A percentile compares a stretch with the other conserved stretches of the same genome.
These are phyloP conservation scores for Malus sieversii DNA, from an alignment of 306 rosid genomes.

Conservation along the genomic window DNA sequence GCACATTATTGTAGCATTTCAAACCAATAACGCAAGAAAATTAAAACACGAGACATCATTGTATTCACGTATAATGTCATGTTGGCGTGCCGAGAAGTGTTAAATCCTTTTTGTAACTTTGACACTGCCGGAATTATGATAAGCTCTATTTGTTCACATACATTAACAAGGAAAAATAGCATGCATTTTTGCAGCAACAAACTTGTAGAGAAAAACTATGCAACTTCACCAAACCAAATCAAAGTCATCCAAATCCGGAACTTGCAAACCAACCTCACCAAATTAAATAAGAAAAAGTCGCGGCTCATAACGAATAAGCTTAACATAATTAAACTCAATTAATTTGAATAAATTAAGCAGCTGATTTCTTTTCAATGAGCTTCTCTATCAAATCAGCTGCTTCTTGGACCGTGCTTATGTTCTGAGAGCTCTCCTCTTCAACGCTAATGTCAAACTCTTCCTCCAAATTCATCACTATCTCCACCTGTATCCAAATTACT, in stretches of 20 bases:
- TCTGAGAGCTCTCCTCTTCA: conserved; percentile 38
- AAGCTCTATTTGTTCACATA: background rate
- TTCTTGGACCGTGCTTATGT: conserved; percentile 38
- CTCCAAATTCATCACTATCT: conserved; percentile 38
- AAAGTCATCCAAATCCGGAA: background rate
- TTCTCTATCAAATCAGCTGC: conserved; percentile 46
- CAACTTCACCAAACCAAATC: background rate
- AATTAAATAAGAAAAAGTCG: background rate
- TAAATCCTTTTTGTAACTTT: too few relatives aligned
- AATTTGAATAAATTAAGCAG: background rate
- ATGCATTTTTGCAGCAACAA: background rate
- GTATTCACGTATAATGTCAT: too few relatives aligned
- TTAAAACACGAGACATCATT: too few relatives aligned
- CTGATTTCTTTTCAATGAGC: conserved; percentile 22
- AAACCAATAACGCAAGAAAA: too few relatives aligned
- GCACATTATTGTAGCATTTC: too few relatives aligned
- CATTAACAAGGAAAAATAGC: background rate
- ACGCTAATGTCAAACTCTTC: conserved; percentile 40
- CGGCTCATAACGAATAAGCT: background rate
- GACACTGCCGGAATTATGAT: too few relatives aligned
- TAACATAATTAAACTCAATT: background rate
- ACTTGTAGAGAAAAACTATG: background rate
- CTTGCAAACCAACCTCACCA: background rate
- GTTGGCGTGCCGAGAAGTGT: too few relatives aligned
- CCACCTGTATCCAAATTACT: conserved; percentile 23